A percentile compares a stretch with the other conserved stretches of the same genome.
These are phyloP conservation scores for Penicillium sp. DNA, from an alignment of 2,329 filamentous ascomycete genomes.

Conservation along the genomic window DNA sequence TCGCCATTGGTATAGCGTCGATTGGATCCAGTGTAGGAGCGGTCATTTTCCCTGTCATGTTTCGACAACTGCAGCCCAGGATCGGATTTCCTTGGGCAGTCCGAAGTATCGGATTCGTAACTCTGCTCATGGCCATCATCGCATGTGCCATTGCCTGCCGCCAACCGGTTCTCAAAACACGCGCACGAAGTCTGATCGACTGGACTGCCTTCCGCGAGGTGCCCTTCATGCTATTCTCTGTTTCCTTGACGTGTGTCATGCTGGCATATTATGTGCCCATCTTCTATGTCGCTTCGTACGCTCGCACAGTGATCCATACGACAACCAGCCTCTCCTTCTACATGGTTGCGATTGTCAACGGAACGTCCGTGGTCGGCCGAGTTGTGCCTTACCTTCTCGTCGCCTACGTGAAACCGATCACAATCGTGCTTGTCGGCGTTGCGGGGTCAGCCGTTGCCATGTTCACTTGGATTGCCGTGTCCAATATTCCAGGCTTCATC, in stretches of 20 bases:
- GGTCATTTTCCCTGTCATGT: constrained; percentile 60
- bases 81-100: constrained; percentile 64
- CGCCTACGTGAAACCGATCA: constrained; percentile 29
- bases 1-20: constrained; percentile 60
- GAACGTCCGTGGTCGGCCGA: constrained; percentile 53
- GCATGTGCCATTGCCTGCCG: constrained; percentile 42
- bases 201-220: constrained; percentile 41
- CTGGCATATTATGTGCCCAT: constrained; percentile 52
- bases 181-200: constrained; percentile 45
- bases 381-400: constrained; percentile 51
- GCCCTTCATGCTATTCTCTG: constrained; percentile 46
- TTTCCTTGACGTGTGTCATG: constrained; percentile 51
- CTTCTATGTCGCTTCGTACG: constrained; percentile 48
- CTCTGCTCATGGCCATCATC: constrained; percentile 41
- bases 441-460: constrained; percentile 31
- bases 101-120: constrained; percentile 59
- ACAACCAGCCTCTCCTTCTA: constrained; percentile 50
- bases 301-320: constrained; percentile 50
- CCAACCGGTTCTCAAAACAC: constrained; percentile 39
- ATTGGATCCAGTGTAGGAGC: constrained; percentile 62
- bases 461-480: constrained; percentile 37
- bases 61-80: constrained; percentile 55
- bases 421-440: constrained; percentile 24
- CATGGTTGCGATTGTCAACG: constrained; percentile 56
- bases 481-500: constrained; percentile 27